Percentiles rank a stretch among this genome's conserved stretches.
Evolutionary conservation across 2,329 filamentous ascomycete genomes (phyloP).

Genomic region (Penicillium sp.): DNA sequence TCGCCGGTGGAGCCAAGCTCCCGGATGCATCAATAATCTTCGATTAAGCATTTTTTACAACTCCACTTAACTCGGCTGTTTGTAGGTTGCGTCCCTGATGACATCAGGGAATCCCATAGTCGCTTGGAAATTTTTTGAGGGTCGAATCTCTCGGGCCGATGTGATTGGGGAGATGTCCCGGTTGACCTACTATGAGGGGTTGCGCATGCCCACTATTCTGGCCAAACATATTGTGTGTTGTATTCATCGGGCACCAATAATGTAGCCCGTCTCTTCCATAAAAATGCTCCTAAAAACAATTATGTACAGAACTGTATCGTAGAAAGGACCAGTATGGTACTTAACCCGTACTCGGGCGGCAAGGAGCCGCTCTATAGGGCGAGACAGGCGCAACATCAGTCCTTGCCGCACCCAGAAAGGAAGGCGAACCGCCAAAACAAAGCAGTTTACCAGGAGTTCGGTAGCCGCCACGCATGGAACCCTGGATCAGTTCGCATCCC

Average conservation of each 20-base stretch:
- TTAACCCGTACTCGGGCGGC: neutral
- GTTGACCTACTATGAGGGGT: neutral
- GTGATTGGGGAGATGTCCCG: neutral
- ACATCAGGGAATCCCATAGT: slow-evolving; percentile 13
- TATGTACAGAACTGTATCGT: too few relatives aligned
- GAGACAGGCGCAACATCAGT: neutral
- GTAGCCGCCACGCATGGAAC: neutral
- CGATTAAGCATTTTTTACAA: slow-evolving; percentile 30
- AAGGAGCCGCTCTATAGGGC: neutral
- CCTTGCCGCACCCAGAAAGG: neutral
- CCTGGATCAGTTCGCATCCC: neutral
- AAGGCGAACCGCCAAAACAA: neutral
- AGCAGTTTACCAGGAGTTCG: neutral
- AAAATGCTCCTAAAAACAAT: too few relatives aligned
- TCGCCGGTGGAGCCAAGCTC: slow-evolving; percentile 19
- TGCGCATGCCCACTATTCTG: neutral
- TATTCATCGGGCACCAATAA: neutral
- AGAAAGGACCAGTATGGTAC: too few relatives aligned
- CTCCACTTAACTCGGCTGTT: slow-evolving; percentile 3
- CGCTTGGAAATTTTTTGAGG: neutral
- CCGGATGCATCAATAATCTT: slow-evolving; percentile 32
- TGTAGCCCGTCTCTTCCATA: neutral
- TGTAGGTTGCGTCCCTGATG: slow-evolving; percentile 22
- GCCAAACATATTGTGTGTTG: neutral
- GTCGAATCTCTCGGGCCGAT: neutral